Evolutionary conservation across 75 land plant genomes (phyloP).

Genomic region (Pinus tabuliformis): DNA sequence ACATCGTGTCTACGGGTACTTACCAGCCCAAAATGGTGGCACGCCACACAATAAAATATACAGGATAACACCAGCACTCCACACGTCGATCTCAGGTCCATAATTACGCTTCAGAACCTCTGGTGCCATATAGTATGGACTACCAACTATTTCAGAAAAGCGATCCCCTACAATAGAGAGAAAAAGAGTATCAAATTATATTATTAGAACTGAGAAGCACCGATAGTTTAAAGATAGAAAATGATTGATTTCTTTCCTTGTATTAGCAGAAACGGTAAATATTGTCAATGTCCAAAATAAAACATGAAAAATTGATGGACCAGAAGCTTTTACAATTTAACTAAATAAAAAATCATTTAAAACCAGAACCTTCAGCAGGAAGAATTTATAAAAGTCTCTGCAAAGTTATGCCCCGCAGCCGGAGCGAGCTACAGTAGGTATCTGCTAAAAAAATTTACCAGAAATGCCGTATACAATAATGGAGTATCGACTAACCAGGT

Average conservation of each 20-base stretch:
- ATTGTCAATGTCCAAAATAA: neutral
- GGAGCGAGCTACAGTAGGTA: too few relatives aligned
- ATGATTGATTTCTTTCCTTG: neutral
- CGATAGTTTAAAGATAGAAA: neutral
- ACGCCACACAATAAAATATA: slow-evolving; percentile 50
- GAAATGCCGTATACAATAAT: neutral
- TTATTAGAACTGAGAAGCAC: neutral
- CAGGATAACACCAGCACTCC: slow-evolving; percentile 59
- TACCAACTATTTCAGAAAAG: slow-evolving; percentile 50
- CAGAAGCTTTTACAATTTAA: too few relatives aligned
- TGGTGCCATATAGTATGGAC: slow-evolving; percentile 57
- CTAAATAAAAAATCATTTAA: too few relatives aligned
- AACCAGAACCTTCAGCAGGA: neutral
- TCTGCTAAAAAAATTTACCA: neutral
- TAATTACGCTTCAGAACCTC: slow-evolving; percentile 48
- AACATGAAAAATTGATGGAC: too few relatives aligned
- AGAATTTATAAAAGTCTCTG: neutral
- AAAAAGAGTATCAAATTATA: neutral
- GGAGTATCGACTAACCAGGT: slow-evolving; percentile 28
- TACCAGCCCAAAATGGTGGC: slow-evolving; percentile 78
- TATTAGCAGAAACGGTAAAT: neutral
- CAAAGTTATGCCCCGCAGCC: neutral
- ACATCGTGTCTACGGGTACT: neutral
- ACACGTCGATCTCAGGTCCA: slow-evolving; percentile 51
- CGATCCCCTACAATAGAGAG: slow-evolving; percentile 24